phyloP scores from a whole-genome alignment of 139 green algal genomes.

The Eudorina sp. region DNA sequence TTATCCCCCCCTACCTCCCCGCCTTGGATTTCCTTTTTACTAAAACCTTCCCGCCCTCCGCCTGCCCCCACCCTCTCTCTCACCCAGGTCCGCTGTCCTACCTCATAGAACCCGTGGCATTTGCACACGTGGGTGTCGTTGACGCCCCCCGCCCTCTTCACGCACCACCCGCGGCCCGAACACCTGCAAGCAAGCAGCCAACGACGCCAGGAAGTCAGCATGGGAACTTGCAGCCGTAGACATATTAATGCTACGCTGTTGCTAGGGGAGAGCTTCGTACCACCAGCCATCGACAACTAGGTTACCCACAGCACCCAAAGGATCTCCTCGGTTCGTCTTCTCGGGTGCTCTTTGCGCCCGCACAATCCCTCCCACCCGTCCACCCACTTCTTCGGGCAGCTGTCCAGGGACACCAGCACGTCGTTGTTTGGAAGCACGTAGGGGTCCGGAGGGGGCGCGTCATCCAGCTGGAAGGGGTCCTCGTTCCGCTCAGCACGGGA shows the following conservation, averaged over 20 bases:
- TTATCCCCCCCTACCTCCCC: neutral
- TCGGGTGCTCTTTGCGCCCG: neutral
- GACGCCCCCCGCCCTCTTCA: neutral
- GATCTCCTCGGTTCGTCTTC: no score
- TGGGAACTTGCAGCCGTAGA: no score
- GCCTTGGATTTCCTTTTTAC: neutral
- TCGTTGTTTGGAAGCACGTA: neutral
- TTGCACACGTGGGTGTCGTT: constrained; percentile 23
- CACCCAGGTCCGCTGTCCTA: neutral
- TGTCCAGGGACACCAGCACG: neutral
- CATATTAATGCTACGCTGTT: no score
- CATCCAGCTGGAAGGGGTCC: neutral
- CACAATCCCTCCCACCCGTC: neutral
- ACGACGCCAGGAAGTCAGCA: no score
- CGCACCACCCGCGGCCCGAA: constrained; percentile 33
- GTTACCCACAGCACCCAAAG: no score
- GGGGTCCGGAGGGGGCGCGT: neutral
- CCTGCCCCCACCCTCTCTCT: neutral
- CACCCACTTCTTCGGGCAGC: neutral
- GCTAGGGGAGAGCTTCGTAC: no score
- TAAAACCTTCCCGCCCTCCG: neutral
- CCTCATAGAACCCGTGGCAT: constrained; percentile 46
- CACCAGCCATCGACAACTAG: no score
- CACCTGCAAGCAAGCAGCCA: no score
- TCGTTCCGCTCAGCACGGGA: no score